These are phyloP conservation scores for Allium cepa DNA, from an alignment of 106 monocot genomes.

Conservation along the genomic window DNA sequence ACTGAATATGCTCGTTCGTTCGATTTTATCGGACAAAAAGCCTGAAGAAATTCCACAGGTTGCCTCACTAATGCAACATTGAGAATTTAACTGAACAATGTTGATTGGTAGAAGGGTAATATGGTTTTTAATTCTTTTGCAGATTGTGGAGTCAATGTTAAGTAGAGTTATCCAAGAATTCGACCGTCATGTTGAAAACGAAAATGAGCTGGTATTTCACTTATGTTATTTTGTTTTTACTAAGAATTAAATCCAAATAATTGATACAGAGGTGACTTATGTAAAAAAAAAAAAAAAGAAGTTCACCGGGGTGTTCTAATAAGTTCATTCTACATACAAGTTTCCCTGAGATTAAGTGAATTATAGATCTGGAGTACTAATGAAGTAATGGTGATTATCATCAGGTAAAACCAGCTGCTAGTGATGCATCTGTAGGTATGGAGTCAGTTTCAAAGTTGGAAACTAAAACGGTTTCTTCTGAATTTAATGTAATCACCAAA, in stretches of 20 bases:
- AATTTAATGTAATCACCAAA: too few species aligned
- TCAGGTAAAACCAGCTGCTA: constrained; percentile 19
- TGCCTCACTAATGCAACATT: constrained; percentile 4
- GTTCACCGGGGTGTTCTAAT: too few species aligned
- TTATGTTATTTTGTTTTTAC: too few species aligned
- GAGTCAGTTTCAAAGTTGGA: constrained; percentile 14
- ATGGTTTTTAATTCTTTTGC: constrained; percentile 5
- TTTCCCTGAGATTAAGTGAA: too few species aligned
- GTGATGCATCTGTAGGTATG: background rate
- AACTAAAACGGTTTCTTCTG: constrained; percentile 5
- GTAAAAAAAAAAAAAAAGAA: too few species aligned
- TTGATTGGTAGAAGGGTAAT: background rate
- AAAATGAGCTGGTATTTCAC: constrained; percentile 60
- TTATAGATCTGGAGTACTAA: background rate
- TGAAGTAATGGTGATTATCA: constrained; percentile 1
- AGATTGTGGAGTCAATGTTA: constrained; percentile 80
- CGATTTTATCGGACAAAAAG: constrained; percentile 67
- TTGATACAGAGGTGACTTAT: too few species aligned
- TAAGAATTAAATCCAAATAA: too few species aligned
- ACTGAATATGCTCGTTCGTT: constrained; percentile 55
- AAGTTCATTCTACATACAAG: too few species aligned
- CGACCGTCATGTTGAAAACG: constrained; percentile 45
- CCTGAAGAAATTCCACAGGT: constrained; percentile 90
- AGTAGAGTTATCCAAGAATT: constrained; percentile 81
- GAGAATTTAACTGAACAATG: background rate